phyloP scores from a whole-genome alignment of 2,329 filamentous ascomycete species.

The Sporothrix luriei region DNA sequence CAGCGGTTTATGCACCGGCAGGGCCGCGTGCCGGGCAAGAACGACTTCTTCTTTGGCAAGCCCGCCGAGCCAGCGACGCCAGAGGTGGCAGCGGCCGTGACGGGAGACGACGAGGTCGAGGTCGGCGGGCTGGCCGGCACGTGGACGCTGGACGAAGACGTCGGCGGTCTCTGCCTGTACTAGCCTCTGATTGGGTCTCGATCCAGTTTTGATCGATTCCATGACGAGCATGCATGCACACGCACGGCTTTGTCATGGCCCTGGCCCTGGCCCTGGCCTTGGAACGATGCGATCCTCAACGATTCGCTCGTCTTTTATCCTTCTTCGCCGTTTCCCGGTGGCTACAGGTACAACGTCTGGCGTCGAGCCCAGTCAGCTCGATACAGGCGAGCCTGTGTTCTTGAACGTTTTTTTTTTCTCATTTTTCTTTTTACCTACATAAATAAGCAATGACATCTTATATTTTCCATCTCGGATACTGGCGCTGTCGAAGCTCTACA shows the following conservation, averaged over 20 bases:
- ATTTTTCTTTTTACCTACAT: too few relatives aligned
- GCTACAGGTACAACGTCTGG: background rate
- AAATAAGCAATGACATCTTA: background rate
- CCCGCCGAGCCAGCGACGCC: slow-evolving; percentile 46
- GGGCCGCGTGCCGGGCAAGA: slow-evolving; percentile 52
- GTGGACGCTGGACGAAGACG: slow-evolving; percentile 85
- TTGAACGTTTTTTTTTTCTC: too few relatives aligned
- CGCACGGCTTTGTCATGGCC: background rate
- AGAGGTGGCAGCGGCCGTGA: slow-evolving; percentile 39
- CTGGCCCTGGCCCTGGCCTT: too few relatives aligned
- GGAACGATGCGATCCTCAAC: slow-evolving; percentile 13
- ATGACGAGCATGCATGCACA: background rate
- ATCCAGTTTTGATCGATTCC: too few relatives aligned
- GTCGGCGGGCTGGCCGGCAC: slow-evolving; percentile 73
- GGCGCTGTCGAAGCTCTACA: background rate
- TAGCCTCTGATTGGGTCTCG: slow-evolving; percentile 37
- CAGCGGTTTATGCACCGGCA: slow-evolving; percentile 59
- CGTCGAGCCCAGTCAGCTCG: background rate
- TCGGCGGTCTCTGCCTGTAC: slow-evolving; percentile 64
- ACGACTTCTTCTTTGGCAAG: slow-evolving; percentile 62
- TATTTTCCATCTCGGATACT: background rate
- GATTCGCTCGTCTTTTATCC: slow-evolving; percentile 1
- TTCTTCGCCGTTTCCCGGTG: slow-evolving; percentile 20
- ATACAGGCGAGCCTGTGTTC: slow-evolving; percentile 2
- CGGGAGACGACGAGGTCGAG: slow-evolving; percentile 47